These are phyloP conservation scores for Vitis hybrid DNA, from an alignment of 177 flowering plant species.

Conservation along the genomic window DNA sequence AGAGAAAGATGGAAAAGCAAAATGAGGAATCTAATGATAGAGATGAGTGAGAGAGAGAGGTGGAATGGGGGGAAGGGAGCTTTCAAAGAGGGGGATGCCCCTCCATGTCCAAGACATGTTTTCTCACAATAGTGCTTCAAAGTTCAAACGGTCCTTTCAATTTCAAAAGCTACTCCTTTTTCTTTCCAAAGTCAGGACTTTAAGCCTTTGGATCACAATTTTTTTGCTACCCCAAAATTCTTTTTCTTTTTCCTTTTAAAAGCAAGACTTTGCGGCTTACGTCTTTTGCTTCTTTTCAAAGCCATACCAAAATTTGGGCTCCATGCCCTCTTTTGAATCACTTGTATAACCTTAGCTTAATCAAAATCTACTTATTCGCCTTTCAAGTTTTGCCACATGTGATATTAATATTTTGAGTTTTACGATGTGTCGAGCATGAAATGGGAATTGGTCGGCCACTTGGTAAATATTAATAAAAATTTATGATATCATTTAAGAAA, in stretches of 20 bases:
- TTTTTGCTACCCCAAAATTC: constrained; percentile 7
- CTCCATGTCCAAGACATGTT: constrained; percentile 20
- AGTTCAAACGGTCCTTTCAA: constrained; percentile 7
- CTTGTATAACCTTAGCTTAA: not conserved
- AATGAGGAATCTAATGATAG: constrained; percentile 17
- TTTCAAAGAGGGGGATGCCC: constrained; percentile 1
- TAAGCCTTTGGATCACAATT: constrained; percentile 4
- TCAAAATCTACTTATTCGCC: not conserved
- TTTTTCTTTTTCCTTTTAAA: not conserved
- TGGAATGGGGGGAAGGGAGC: not conserved
- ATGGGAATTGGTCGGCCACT: too few relatives aligned
- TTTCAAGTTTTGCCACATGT: too few relatives aligned
- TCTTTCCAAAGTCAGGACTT: constrained; percentile 13
- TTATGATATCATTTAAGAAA: too few relatives aligned
- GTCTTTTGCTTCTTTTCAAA: constrained; percentile 14
- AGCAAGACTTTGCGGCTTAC: constrained; percentile 18
- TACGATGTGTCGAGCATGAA: too few relatives aligned
- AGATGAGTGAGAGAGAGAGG: not conserved
- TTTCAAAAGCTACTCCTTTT: constrained; percentile 12
- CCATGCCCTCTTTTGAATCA: not conserved
- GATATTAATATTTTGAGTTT: too few relatives aligned
- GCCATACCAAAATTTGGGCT: not conserved
- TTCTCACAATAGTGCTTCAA: constrained; percentile 5
- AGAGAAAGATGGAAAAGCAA: not conserved
- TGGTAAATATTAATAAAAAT: too few relatives aligned